These are phyloP conservation scores for Carex littledalei DNA, from an alignment of 176 grass and related monocot genomes.

Conservation along the genomic window DNA sequence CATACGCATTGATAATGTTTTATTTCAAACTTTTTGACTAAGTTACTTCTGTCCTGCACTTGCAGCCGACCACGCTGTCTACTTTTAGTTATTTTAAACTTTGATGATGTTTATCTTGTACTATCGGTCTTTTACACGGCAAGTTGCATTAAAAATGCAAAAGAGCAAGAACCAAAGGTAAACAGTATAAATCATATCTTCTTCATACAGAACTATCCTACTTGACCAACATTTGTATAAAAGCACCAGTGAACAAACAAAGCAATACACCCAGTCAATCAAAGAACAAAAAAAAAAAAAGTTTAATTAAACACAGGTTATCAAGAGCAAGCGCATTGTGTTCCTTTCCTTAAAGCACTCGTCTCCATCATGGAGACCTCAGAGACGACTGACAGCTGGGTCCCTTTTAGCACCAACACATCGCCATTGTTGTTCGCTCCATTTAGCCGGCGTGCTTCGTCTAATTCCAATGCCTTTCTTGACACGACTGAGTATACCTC, in stretches of 20 bases:
- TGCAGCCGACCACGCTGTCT: neutral
- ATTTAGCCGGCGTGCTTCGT: neutral
- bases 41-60: neutral
- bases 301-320: neutral
- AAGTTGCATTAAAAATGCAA: neutral
- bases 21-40: neutral
- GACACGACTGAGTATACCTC: constrained; percentile 62
- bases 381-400: constrained; percentile 20
- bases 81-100: neutral
- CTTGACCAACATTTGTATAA: constrained; percentile 4
- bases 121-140: neutral
- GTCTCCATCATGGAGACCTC: constrained; percentile 76
- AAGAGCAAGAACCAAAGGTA: neutral
- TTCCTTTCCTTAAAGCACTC: constrained; percentile 48
- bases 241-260: constrained; percentile 5
- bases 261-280: neutral
- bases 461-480: constrained; percentile 38
- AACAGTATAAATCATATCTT: constrained; percentile 14
- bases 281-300: neutral
- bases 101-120: neutral
- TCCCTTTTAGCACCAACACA: constrained; percentile 49
- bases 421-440: constrained; percentile 6
- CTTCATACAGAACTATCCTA: constrained; percentile 22
- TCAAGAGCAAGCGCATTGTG: constrained; percentile 56
- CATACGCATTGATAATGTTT: neutral